Percentiles rank a stretch among this genome's conserved stretches.
phyloP scores from a whole-genome alignment of 768 basidiomycete genomes.

The Psilocybe sp. region DNA sequence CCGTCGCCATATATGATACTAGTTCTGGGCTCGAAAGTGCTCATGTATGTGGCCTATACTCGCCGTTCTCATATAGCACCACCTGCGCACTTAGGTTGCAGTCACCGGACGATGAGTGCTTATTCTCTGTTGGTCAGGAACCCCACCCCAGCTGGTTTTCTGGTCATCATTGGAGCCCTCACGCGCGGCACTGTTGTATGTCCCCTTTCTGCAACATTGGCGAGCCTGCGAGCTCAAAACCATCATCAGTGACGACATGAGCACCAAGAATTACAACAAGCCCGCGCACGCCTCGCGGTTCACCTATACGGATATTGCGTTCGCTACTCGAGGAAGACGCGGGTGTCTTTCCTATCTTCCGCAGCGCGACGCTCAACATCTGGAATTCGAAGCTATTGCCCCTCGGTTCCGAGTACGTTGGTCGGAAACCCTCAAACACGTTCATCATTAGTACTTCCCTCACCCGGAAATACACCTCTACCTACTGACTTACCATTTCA shows the following conservation, averaged over 20 bases:
- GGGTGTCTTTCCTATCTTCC: conserved; percentile 73
- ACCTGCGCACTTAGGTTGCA: no score
- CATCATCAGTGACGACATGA: conserved; percentile 68
- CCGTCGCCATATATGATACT: no score
- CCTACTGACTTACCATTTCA: conserved; percentile 22
- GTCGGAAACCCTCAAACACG: conserved; percentile 73
- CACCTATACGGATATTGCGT: conserved; percentile 86
- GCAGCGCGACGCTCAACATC: conserved; percentile 49
- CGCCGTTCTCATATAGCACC: no score
- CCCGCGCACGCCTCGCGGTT: conserved; percentile 81
- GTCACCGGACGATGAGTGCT: no score
- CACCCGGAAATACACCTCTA: not conserved
- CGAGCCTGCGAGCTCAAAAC: conserved; percentile 63
- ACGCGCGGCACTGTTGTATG: no score
- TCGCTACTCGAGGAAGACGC: conserved; percentile 71
- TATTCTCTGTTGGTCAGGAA: no score
- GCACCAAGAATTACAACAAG: conserved; percentile 83
- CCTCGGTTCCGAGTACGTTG: conserved; percentile 95
- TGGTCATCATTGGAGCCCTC: no score
- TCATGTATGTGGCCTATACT: no score
- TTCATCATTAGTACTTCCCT: conserved; percentile 75
- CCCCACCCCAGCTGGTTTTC: no score
- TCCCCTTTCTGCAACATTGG: no score
- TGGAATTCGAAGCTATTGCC: conserved; percentile 61
- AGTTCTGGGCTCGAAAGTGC: no score